These are phyloP conservation scores for Nitzschia sp. DNA, from an alignment of 108 stramenopile genomes.

Conservation along the genomic window DNA sequence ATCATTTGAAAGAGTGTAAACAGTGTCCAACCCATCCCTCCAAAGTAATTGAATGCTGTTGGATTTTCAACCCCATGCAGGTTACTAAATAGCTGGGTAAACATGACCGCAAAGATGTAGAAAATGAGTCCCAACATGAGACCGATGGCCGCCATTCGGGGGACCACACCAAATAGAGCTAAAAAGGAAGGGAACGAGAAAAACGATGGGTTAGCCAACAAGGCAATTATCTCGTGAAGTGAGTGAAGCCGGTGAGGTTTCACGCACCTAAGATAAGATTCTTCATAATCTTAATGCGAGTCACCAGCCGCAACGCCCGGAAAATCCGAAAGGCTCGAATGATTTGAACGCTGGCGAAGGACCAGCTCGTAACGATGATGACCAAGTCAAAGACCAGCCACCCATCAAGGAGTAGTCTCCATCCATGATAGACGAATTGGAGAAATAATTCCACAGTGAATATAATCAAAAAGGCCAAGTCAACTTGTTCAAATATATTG, in stretches of 20 bases:
- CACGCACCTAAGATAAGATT: conserved; percentile 52
- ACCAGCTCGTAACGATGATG: conserved; percentile 64
- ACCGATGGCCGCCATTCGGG: conserved; percentile 56
- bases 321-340: conserved; percentile 82
- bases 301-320: conserved; percentile 72
- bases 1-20: conserved; percentile 64
- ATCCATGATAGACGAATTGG: conserved; percentile 61
- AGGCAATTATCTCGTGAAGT: no score
- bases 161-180: conserved; percentile 64
- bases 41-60: conserved; percentile 53
- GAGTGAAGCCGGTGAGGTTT: no score
- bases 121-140: conserved; percentile 48
- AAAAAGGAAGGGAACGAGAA: neutral
- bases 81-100: conserved; percentile 60
- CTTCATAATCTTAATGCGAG: conserved; percentile 65
- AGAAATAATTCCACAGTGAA: conserved; percentile 70
- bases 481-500: conserved; percentile 42
- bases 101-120: conserved; percentile 74
- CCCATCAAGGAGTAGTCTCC: conserved; percentile 52
- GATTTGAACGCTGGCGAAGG: conserved; percentile 55
- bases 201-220: neutral
- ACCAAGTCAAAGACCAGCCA: conserved; percentile 79
- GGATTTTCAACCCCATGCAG: conserved; percentile 25
- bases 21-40: conserved; percentile 40
- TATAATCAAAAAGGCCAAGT: conserved; percentile 59